Percentiles rank a stretch among this genome's conserved stretches.
phyloP scores from a whole-genome alignment of 345 rosid genomes.

The Euphorbia tirucalli region DNA sequence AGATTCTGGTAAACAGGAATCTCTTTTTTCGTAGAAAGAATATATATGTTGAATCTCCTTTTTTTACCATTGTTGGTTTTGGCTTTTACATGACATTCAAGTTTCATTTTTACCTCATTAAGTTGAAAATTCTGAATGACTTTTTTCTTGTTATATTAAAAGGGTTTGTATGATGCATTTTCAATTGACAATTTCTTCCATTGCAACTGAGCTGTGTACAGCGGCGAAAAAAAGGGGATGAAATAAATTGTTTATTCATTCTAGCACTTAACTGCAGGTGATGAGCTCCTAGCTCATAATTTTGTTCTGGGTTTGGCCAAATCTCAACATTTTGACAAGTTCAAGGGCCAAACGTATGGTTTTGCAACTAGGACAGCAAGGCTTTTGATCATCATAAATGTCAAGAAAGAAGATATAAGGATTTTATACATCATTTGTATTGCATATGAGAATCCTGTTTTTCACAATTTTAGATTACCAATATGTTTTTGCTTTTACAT shows the following conservation, averaged over 20 bases:
- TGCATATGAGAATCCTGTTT: not conserved
- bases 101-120: not conserved
- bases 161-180: too few species aligned
- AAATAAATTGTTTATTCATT: too few species aligned
- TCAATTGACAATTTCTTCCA: not conserved
- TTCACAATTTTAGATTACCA: not conserved
- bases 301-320: too few species aligned
- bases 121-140: not conserved
- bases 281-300: too few species aligned
- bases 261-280: too few species aligned
- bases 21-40: constrained; percentile 23
- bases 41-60: too few species aligned
- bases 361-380: too few species aligned
- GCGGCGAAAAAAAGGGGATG: too few species aligned
- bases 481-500: not conserved
- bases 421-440: not conserved
- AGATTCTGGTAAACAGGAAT: constrained; percentile 12
- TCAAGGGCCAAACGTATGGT: too few species aligned
- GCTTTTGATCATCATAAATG: too few species aligned
- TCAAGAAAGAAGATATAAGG: not conserved
- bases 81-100: constrained; percentile 2
- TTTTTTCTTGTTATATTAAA: not conserved
- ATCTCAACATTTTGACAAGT: too few species aligned
- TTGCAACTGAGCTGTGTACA: not conserved
- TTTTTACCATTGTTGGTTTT: not conserved